Evolutionary conservation across 331 rosid species (phyloP).

Genomic region (Erythrophleum ivorense): DNA sequence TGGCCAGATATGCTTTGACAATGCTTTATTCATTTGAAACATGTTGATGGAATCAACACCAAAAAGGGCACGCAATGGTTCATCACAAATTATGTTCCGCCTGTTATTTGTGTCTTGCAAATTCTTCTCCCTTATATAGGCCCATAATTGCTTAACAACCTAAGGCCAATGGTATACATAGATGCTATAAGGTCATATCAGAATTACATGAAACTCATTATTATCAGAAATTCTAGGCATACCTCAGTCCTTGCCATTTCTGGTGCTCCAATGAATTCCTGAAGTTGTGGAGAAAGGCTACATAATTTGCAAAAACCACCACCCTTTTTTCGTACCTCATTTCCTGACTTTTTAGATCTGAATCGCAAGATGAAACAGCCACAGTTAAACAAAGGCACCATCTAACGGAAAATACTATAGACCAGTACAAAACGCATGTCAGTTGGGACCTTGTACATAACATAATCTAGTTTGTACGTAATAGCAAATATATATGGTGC

Average conservation of each 20-base stretch:
- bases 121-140: conserved; percentile 72
- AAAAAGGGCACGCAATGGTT: conserved; percentile 68
- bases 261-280: conserved; percentile 73
- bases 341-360: conserved; percentile 56
- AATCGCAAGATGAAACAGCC: conserved; percentile 39
- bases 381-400: conserved; percentile 30
- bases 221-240: conserved; percentile 35
- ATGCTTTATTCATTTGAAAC: conserved; percentile 67
- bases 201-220: conserved; percentile 35
- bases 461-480: neutral
- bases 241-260: conserved; percentile 97
- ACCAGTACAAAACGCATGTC: neutral
- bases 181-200: conserved; percentile 33
- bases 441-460: conserved; percentile 20
- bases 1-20: conserved; percentile 71
- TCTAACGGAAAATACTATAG: conserved; percentile 19
- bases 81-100: conserved; percentile 79
- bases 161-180: conserved; percentile 43
- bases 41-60: conserved; percentile 58
- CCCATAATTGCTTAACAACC: conserved; percentile 96
- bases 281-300: conserved; percentile 92
- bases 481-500: neutral
- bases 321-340: conserved; percentile 77
- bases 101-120: conserved; percentile 82
- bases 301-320: conserved; percentile 84